Conservation (phyloP, 2,329 filamentous ascomycete species). For the Davidsoniella virescens region DNA sequence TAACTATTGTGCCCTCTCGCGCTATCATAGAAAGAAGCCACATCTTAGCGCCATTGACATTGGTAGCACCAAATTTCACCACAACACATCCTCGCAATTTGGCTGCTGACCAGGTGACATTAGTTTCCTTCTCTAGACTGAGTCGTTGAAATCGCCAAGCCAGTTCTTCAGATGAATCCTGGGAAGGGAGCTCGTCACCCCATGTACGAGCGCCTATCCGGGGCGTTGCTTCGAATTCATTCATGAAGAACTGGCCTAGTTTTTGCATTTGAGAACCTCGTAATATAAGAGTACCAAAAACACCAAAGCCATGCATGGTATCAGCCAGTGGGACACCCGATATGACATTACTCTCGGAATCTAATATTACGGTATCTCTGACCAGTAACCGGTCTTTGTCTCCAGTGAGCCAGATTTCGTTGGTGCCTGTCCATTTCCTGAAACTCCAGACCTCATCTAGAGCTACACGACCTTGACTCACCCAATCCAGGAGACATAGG, state of each 20-base stretch:
- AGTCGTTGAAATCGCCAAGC: conserved; percentile 40
- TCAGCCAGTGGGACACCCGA: conserved; percentile 29
- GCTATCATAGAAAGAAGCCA: conserved; percentile 67
- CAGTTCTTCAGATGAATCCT: conserved; percentile 25
- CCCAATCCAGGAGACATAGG: conserved; percentile 83
- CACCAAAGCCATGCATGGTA: conserved; percentile 57
- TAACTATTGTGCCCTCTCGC: conserved; percentile 54
- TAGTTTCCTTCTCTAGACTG: conserved; percentile 38
- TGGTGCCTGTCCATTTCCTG: conserved; percentile 60
- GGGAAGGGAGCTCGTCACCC: conserved; percentile 19
- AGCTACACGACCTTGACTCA: conserved; percentile 71
- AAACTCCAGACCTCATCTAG: conserved; percentile 84
- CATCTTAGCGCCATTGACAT: conserved; percentile 61
- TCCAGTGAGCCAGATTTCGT: conserved; percentile 58
- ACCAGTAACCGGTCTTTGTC: conserved; percentile 44
- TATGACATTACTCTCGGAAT: conserved; percentile 31
- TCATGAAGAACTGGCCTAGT: conserved; percentile 58
- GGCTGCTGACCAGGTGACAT: conserved; percentile 69
- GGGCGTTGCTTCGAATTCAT: conserved; percentile 62
- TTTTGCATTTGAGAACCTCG: conserved; percentile 52
- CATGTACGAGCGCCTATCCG: conserved; percentile 69
- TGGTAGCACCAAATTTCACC: conserved; percentile 75
- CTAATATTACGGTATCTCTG: conserved; percentile 69
- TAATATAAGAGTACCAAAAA: conserved; percentile 75
- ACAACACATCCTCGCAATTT: conserved; percentile 68